Percentiles rank a stretch among this genome's conserved stretches.
These are phyloP conservation scores for Kodamaea fukazawae DNA, from an alignment of 805 yeast species.

Conservation along the genomic window DNA sequence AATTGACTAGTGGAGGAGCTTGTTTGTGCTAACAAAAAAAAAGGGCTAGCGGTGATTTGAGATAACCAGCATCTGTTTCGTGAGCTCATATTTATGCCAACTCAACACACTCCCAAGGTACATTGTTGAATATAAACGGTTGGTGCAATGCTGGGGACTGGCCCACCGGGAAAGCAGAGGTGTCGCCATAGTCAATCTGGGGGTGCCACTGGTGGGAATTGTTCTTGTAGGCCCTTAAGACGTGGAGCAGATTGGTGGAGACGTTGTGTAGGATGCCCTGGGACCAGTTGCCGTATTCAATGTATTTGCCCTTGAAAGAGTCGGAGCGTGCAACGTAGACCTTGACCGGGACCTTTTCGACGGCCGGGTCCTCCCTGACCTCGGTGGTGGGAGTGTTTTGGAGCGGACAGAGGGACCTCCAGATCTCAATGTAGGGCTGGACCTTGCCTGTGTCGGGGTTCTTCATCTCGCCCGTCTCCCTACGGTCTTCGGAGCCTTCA, in stretches of 20 bases:
- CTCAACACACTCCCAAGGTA: no score
- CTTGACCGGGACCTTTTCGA: background rate
- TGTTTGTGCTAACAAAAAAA: no score
- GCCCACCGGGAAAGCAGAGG: constrained; percentile 3
- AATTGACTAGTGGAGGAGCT: no score
- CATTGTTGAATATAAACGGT: no score
- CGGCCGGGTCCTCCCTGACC: constrained; percentile 20
- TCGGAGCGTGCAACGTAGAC: constrained; percentile 1
- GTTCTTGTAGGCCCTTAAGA: background rate
- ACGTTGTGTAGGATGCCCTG: constrained; percentile 7
- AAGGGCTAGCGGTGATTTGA: no score
- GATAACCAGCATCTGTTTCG: no score
- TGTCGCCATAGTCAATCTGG: constrained; percentile 1
- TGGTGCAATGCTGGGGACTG: no score
- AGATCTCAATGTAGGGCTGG: constrained; percentile 50
- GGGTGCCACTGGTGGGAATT: constrained; percentile 1
- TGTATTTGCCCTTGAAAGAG: constrained; percentile 5
- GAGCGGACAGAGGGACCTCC: constrained; percentile 50
- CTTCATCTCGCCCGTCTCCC: constrained; percentile 50
- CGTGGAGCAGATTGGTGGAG: background rate
- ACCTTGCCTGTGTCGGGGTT: constrained; percentile 42
- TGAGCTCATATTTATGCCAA: no score
- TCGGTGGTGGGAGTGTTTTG: constrained; percentile 25
- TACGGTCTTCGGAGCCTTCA: constrained; percentile 38
- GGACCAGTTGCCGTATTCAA: constrained; percentile 9